Percentiles rank a stretch among this genome's conserved stretches.
phyloP scores from a whole-genome alignment of 2,329 filamentous ascomycete genomes.

The Ascochyta viciae-villosae region DNA sequence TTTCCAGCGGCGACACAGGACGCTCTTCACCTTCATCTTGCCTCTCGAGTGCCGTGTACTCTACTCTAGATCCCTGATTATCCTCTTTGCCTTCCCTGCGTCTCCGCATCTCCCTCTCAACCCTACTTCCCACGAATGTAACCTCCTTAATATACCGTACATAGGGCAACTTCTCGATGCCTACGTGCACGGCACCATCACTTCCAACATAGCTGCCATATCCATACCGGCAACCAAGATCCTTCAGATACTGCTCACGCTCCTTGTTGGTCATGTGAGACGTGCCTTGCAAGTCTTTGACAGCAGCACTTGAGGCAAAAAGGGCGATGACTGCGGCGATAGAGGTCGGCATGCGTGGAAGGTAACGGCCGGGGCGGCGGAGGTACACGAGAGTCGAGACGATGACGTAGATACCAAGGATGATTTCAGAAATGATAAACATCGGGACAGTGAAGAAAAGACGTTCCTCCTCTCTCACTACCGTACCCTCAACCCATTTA shows the following conservation, averaged over 20 bases:
- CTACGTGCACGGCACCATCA: conserved; percentile 56
- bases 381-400: conserved; percentile 54
- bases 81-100: too few species aligned
- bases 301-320: conserved; percentile 55
- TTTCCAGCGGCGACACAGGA: too few species aligned
- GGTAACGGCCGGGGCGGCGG: conserved; percentile 48
- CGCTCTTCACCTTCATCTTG: too few species aligned
- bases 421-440: conserved; percentile 53
- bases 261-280: conserved; percentile 16
- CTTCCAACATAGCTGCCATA: conserved; percentile 59
- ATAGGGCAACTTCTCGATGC: conserved; percentile 59
- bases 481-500: conserved; percentile 16
- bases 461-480: conserved; percentile 42
- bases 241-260: conserved; percentile 19
- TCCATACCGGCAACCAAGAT: conserved; percentile 43
- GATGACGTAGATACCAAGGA: conserved; percentile 54
- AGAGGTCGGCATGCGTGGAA: conserved; percentile 58
- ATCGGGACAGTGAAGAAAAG: conserved; percentile 58
- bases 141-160: conserved; percentile 4
- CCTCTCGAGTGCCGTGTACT: too few species aligned
- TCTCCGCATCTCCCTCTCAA: not conserved
- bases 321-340: conserved; percentile 58
- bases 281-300: conserved; percentile 42
- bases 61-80: too few species aligned
- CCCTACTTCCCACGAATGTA: not conserved